These are phyloP conservation scores for Lasiodiplodia citricola DNA, from an alignment of 2,329 filamentous ascomycete genomes.

Conservation along the genomic window DNA sequence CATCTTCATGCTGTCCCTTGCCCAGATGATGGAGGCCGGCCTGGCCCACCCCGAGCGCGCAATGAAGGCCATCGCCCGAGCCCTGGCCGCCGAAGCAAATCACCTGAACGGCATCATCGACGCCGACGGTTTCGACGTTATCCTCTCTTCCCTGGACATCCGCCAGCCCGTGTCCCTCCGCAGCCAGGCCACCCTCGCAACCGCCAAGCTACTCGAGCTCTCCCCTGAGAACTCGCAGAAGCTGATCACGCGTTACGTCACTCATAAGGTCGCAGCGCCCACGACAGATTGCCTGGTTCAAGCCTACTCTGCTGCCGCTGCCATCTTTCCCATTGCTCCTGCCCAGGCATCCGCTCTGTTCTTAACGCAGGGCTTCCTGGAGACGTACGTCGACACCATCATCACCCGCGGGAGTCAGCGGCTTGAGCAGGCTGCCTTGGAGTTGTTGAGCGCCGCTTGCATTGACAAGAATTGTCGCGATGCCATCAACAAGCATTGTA, in stretches of 20 bases:
- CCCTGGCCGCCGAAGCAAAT: slow-evolving; percentile 61
- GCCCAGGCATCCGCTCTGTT: slow-evolving; percentile 78
- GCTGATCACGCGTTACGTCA: slow-evolving; percentile 76
- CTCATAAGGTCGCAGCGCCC: slow-evolving; percentile 70
- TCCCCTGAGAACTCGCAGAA: slow-evolving; percentile 72
- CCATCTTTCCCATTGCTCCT: slow-evolving; percentile 84
- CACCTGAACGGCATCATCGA: slow-evolving; percentile 69
- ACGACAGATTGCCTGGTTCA: slow-evolving; percentile 89
- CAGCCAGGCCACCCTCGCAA: slow-evolving; percentile 80
- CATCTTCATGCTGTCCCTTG: slow-evolving; percentile 77
- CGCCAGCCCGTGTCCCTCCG: slow-evolving; percentile 74
- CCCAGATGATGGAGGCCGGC: slow-evolving; percentile 87
- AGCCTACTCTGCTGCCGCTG: slow-evolving; percentile 89
- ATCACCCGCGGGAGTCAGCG: slow-evolving; percentile 81
- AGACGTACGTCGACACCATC: slow-evolving; percentile 76
- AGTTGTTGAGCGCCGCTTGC: slow-evolving; percentile 90
- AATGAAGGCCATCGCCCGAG: slow-evolving; percentile 64
- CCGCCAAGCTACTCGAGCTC: slow-evolving; percentile 81
- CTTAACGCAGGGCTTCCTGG: slow-evolving; percentile 84
- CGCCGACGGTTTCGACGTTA: slow-evolving; percentile 78
- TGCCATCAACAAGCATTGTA: slow-evolving; percentile 82
- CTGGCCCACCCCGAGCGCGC: slow-evolving; percentile 71
- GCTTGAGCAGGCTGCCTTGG: slow-evolving; percentile 83
- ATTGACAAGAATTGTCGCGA: slow-evolving; percentile 83
- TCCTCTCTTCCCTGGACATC: slow-evolving; percentile 86